Evolutionary conservation across 371 early-diverging fungal genomes (phyloP).

Genomic region (Rhizopus stolonifer): DNA sequence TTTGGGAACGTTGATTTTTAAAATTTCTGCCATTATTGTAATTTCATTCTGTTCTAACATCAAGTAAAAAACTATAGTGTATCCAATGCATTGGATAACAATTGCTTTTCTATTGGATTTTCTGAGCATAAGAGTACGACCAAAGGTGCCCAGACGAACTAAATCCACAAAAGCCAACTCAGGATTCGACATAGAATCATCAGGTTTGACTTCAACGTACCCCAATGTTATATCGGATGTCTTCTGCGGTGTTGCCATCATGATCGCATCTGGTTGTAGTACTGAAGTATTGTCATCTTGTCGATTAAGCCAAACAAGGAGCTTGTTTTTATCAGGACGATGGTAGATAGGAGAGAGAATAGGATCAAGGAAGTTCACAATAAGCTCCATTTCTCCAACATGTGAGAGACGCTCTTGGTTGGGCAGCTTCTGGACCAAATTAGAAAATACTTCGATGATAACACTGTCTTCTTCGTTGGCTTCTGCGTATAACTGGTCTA

Average conservation of each 20-base stretch:
- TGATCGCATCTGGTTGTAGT: conserved; percentile 3
- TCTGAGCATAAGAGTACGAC: conserved; percentile 8
- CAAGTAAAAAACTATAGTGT: conserved; percentile 13
- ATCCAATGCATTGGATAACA: conserved; percentile 11
- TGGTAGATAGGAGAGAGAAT: conserved; percentile 14
- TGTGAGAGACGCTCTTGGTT: conserved; percentile 7
- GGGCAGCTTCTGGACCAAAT: too few species aligned
- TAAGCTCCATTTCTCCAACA: conserved; percentile 15
- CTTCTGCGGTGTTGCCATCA: conserved; percentile 6
- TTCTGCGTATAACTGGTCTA: too few species aligned
- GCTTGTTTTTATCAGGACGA: conserved; percentile 10
- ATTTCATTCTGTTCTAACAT: conserved; percentile 8
- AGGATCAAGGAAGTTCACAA: conserved; percentile 8
- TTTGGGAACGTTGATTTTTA: neutral
- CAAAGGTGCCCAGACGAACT: conserved; percentile 9
- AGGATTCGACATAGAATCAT: conserved; percentile 10
- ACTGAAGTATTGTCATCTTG: conserved; percentile 6
- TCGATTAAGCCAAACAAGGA: conserved; percentile 3
- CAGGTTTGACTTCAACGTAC: conserved; percentile 5
- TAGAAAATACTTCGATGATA: too few species aligned
- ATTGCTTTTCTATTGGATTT: conserved; percentile 9
- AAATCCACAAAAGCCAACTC: conserved; percentile 15
- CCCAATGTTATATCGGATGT: conserved; percentile 2
- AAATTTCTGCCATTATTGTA: conserved; percentile 12
- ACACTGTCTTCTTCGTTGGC: too few species aligned